Evolutionary conservation across 2,329 filamentous ascomycete species (phyloP).

Genomic region (Orbilia javanica): DNA sequence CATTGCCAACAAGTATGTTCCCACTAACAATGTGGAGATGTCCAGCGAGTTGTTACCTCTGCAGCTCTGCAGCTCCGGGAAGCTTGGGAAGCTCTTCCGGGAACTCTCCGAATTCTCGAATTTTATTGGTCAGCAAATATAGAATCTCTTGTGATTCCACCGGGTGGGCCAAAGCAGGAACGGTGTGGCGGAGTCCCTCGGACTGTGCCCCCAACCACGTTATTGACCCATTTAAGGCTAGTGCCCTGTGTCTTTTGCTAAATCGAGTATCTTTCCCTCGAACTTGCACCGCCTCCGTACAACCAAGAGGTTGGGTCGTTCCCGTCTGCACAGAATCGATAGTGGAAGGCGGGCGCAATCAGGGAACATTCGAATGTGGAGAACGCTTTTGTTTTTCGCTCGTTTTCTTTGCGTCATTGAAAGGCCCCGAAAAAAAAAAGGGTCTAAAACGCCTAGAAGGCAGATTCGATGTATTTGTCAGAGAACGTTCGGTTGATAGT

Average conservation of each 20-base stretch:
- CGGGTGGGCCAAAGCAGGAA: conserved; percentile 49
- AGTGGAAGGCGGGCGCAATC: conserved; percentile 47
- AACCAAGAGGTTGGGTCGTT: conserved; percentile 52
- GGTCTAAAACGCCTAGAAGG: conserved; percentile 49
- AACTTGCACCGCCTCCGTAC: conserved; percentile 45
- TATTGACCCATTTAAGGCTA: conserved; percentile 36
- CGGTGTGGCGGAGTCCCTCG: conserved; percentile 56
- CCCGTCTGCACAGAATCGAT: conserved; percentile 53
- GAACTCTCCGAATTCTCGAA: not conserved
- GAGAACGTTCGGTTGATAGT: conserved; percentile 7
- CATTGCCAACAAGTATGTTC: conserved; percentile 12
- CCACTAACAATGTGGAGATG: not conserved
- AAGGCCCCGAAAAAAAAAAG: not conserved
- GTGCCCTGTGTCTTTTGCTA: conserved; percentile 48
- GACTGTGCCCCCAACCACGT: conserved; percentile 25
- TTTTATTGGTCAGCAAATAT: conserved; percentile 53
- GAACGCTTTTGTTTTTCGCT: conserved; percentile 33
- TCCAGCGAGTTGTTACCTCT: not conserved
- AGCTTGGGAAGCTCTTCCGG: conserved; percentile 9
- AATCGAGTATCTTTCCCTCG: conserved; percentile 50
- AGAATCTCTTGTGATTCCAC: conserved; percentile 50
- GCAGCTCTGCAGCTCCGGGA: not conserved
- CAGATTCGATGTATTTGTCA: conserved; percentile 55
- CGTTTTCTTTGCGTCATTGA: conserved; percentile 40
- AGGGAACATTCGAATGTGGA: conserved; percentile 34